Evolutionary conservation across 768 basidiomycete species (phyloP), one percentile per base, ranked within the genome.

Genomic region (Strobilomyces dryophilus): DNA sequence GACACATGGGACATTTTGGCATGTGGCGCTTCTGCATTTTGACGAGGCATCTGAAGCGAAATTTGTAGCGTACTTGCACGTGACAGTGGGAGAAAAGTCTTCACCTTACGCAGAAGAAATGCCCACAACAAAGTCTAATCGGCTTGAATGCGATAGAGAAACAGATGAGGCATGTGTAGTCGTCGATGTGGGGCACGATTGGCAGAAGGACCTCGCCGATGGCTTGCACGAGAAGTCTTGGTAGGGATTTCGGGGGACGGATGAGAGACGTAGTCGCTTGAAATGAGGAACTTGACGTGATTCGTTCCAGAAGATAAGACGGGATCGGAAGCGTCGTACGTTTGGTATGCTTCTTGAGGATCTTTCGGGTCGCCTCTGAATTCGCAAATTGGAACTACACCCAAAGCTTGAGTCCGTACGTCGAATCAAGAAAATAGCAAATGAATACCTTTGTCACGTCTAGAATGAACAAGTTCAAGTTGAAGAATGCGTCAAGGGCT

Each of bases 271-370:
- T 7, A 3, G 74, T n/a, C n/a, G n/a, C 65, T 12, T 75, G 71
- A 20, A 73, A 65, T 35, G 61, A 31, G 53, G 51, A 46, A 61
- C 48, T 46, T 24, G 55, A 56, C 10, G 35, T 53, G 50, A 53
- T 59, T 35, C 39, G 66, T 3, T 50, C 64, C 51, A 69, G 48
- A 15, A 62, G 51, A 48, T 65, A 53, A 12, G 55, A 55, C 2
- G 85, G 78, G 58, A 87, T 76, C 1, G 89, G 87, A 9, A 98
- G 74, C 0, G 89, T 83, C 0, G 93, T 95, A 4, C 91, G 84
- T 66, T 95, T 95, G 29, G 89, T 79, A 64, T 95, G 94, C 65
- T 97, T 97, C 77, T 95, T 95, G 47, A 95, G 79, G 54, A 93
- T 93, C 72, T 97, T 97, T 34, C 92, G 82, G 3, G 87, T 89